phyloP scores from a whole-genome alignment of 352 stramenopile genomes.

The Globisporangium middletonii region DNA sequence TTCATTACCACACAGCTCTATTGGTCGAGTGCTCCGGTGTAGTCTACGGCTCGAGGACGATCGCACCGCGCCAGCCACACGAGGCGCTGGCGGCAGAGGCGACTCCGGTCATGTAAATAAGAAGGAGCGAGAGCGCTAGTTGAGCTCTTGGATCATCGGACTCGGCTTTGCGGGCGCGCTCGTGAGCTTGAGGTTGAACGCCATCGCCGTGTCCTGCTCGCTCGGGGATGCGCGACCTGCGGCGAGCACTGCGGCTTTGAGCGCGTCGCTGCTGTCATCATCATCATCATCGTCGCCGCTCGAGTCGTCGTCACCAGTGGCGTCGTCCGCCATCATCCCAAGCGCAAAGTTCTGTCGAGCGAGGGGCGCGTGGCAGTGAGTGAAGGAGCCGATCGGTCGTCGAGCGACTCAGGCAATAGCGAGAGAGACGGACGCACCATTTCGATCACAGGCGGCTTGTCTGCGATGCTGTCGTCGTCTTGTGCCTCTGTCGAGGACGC shows the following conservation, averaged over 20 bases:
- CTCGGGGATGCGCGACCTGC: background rate
- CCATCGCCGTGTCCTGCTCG: background rate
- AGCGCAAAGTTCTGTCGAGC: conserved; percentile 65
- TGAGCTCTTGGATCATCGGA: conserved; percentile 73
- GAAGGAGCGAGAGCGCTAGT: conserved; percentile 13
- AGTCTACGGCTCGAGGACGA: too few relatives aligned
- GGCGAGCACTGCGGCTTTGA: conserved; percentile 6
- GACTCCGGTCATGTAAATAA: background rate
- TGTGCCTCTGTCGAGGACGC: conserved; percentile 3
- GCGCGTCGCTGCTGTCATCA: conserved; percentile 21
- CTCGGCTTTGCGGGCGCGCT: conserved; percentile 32
- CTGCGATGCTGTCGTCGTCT: background rate
- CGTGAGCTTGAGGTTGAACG: conserved; percentile 30
- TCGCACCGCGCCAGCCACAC: too few relatives aligned
- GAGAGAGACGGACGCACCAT: conserved; percentile 42
- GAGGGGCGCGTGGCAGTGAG: background rate
- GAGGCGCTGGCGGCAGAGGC: too few relatives aligned
- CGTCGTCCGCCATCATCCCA: conserved; percentile 50
- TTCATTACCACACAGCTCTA: too few relatives aligned
- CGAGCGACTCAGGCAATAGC: background rate
- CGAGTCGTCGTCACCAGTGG: conserved; percentile 18
- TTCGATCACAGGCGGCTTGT: conserved; percentile 54
- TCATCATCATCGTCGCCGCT: conserved; percentile 14
- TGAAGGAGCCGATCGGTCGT: background rate
- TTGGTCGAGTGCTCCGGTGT: too few relatives aligned